Evolutionary conservation across 345 rosid genomes (phyloP).

Genomic region (Brassica cretica): DNA sequence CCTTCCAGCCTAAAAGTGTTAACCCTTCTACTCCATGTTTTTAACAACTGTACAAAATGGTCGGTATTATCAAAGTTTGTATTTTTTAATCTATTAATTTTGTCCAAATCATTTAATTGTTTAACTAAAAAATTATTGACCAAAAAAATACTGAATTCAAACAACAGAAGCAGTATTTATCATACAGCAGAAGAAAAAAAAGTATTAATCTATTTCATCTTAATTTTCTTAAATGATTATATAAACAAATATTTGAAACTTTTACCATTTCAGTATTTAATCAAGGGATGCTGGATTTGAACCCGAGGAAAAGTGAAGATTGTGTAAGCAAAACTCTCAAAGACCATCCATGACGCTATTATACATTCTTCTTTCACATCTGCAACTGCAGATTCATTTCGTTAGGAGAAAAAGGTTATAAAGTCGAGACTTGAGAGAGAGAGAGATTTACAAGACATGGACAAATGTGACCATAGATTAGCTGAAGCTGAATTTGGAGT

Average conservation of each 20-base stretch:
- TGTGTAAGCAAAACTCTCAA: conserved; percentile 61
- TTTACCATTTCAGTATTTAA: background rate
- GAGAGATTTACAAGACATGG: too few species aligned
- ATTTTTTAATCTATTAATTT: background rate
- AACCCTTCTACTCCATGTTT: conserved; percentile 4
- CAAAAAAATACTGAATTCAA: background rate
- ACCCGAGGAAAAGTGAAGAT: conserved; percentile 48
- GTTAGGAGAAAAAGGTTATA: background rate
- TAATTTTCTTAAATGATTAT: background rate
- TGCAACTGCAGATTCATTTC: too few species aligned
- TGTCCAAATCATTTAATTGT: conserved; percentile 3
- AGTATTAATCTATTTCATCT: background rate
- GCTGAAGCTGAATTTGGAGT: background rate
- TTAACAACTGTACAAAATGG: conserved; percentile 10
- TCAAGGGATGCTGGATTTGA: conserved; percentile 79
- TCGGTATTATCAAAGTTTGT: background rate
- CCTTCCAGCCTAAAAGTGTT: conserved; percentile 69
- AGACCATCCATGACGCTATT: conserved; percentile 54
- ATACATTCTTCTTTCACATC: conserved; percentile 62
- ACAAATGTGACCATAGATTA: too few species aligned
- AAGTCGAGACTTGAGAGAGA: background rate
- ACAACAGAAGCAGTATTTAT: background rate
- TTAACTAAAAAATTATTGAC: conserved; percentile 7
- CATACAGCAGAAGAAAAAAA: background rate
- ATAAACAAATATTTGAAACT: background rate